phyloP scores from a whole-genome alignment of 805 yeast species.

The Ogataea neopini region DNA sequence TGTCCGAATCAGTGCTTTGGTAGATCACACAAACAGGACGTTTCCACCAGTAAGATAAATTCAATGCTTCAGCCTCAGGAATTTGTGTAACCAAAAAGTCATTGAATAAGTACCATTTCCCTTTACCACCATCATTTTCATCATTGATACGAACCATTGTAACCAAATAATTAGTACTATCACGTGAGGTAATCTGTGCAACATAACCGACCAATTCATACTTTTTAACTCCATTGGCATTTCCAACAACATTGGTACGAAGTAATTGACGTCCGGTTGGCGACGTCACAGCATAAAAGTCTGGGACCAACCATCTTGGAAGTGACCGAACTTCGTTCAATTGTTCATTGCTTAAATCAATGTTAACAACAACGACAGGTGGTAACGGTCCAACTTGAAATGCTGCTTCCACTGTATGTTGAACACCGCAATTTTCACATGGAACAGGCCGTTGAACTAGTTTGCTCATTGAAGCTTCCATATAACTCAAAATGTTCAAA shows the following conservation, averaged over 20 bases:
- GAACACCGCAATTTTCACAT: conserved; percentile 53
- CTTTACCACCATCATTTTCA: conserved; percentile 22
- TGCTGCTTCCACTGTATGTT: conserved; percentile 56
- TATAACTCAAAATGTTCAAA: conserved; percentile 51
- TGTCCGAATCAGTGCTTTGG: conserved; percentile 46
- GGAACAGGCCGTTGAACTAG: conserved; percentile 48
- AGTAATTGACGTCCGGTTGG: conserved; percentile 30
- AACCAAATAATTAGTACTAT: conserved; percentile 58
- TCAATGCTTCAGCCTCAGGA: conserved; percentile 74
- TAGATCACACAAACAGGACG: conserved; percentile 73
- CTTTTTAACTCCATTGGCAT: conserved; percentile 31
- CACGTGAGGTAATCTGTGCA: conserved; percentile 61
- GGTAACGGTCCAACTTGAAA: conserved; percentile 58
- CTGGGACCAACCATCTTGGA: conserved; percentile 61
- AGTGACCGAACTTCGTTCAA: conserved; percentile 49
- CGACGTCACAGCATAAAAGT: conserved; percentile 45
- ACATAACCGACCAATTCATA: conserved; percentile 71
- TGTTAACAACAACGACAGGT: conserved; percentile 61
- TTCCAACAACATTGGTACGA: conserved; percentile 23
- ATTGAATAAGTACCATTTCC: conserved; percentile 80
- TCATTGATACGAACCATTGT: conserved; percentile 51
- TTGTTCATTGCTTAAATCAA: conserved; percentile 56
- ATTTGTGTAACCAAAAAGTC: conserved; percentile 85
- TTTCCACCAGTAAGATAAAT: conserved; percentile 78
- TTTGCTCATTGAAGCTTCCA: conserved; percentile 63